Conservation (phyloP, 192 early-diverging fungal genomes). For the Phycomyces nitens region DNA sequence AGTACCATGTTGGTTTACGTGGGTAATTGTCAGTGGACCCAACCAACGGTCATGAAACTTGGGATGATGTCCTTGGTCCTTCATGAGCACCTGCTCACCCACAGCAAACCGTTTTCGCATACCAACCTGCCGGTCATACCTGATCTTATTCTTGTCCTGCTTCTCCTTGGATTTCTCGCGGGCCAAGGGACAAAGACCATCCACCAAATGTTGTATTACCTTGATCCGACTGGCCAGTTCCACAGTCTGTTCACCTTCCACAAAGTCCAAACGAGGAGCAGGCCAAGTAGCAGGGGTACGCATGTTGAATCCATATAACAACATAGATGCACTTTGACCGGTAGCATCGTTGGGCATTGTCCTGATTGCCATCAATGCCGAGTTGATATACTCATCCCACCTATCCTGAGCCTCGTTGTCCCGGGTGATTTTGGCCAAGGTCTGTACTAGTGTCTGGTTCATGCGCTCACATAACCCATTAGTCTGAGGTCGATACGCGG, state of each 20-base stretch:
- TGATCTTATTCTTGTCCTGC: background rate
- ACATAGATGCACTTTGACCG: conserved; percentile 1
- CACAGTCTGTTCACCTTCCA: conserved; percentile 4
- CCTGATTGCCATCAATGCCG: conserved; percentile 11
- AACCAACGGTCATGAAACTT: conserved; percentile 11
- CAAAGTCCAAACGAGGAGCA: background rate
- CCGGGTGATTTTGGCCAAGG: conserved; percentile 13
- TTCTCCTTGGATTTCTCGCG: background rate
- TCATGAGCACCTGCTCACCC: conserved; percentile 1
- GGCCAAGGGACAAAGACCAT: background rate
- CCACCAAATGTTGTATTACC: background rate
- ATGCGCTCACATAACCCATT: conserved; percentile 21
- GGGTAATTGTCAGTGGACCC: background rate
- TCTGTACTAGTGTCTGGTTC: conserved; percentile 18
- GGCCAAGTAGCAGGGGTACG: conserved; percentile 11
- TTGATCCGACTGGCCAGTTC: background rate
- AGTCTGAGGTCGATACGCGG: conserved; percentile 18
- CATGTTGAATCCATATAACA: conserved; percentile 19
- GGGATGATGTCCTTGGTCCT: background rate
- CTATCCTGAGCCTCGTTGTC: background rate
- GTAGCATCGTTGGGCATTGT: background rate
- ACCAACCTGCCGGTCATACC: background rate
- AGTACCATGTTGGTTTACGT: background rate
- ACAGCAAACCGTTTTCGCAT: background rate
- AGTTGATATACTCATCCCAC: conserved; percentile 6